These are phyloP conservation scores for Benincasa hispida DNA, from an alignment of 306 rosid genomes.

Conservation along the genomic window DNA sequence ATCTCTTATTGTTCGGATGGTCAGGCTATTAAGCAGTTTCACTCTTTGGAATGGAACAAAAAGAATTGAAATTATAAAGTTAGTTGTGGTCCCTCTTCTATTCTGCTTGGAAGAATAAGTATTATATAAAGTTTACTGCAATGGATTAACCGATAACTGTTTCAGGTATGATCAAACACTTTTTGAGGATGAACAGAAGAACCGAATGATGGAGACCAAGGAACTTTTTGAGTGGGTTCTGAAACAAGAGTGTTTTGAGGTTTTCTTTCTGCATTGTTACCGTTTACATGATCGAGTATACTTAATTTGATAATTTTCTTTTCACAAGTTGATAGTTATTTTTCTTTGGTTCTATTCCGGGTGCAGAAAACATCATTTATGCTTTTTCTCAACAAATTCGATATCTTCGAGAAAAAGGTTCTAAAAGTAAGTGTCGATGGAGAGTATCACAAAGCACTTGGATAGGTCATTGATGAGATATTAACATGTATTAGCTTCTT, in stretches of 20 bases:
- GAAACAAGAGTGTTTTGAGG: conserved; percentile 97
- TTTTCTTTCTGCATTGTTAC: conserved; percentile 17
- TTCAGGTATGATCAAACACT: conserved; percentile 96
- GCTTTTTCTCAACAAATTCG: conserved; percentile 94
- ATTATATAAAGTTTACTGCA: not conserved
- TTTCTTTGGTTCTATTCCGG: not conserved
- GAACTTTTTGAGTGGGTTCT: conserved; percentile 96
- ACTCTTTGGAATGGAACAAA: not conserved
- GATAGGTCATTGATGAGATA: not conserved
- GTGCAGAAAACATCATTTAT: conserved; percentile 93
- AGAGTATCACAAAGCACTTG: not conserved
- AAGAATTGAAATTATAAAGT: not conserved
- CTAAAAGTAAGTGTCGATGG: conserved; percentile 45
- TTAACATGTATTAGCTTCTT: conserved; percentile 20
- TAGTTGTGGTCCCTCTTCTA: not conserved
- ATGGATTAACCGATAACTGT: conserved; percentile 5
- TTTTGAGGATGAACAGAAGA: conserved; percentile 87
- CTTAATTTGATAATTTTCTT: not conserved
- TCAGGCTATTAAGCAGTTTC: not conserved
- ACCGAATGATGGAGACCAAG: conserved; percentile 92
- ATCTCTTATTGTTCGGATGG: not conserved
- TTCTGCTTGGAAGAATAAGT: not conserved
- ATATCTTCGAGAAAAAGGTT: conserved; percentile 91
- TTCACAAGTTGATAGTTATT: not conserved
- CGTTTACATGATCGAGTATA: not conserved